Conservation (phyloP, 1,284 basidiomycete genomes). For the Thecaphora thlaspeos region DNA sequence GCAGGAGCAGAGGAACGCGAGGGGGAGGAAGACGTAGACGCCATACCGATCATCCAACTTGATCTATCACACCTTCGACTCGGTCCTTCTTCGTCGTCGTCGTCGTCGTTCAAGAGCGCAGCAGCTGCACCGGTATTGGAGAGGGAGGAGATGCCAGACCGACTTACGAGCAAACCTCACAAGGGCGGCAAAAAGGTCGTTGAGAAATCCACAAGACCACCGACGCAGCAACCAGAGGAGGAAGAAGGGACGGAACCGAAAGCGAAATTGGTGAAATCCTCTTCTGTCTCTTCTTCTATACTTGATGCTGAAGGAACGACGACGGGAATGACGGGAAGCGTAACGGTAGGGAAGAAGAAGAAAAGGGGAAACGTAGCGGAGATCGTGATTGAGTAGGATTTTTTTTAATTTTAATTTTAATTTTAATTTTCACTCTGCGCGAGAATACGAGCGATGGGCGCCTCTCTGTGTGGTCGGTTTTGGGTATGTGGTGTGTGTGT, state of each 20-base stretch:
- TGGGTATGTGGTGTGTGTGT: too few species aligned
- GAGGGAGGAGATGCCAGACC: not conserved
- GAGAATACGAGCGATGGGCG: too few species aligned
- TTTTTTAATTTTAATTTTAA: too few species aligned
- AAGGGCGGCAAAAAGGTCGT: too few species aligned
- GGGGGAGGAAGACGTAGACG: constrained; percentile 31
- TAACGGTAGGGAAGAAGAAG: constrained; percentile 68
- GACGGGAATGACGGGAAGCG: too few species aligned
- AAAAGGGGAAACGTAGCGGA: constrained; percentile 59
- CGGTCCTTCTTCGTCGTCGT: too few species aligned
- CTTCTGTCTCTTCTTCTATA: not conserved
- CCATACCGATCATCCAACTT: constrained; percentile 49
- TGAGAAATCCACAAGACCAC: not conserved
- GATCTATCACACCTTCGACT: too few species aligned
- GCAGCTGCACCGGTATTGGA: constrained; percentile 49
- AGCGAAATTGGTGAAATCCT: not conserved
- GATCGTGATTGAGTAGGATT: not conserved
- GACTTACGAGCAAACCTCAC: too few species aligned
- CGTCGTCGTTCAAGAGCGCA: constrained; percentile 6
- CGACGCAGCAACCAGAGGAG: not conserved
- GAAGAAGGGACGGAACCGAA: not conserved
- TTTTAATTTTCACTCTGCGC: too few species aligned
- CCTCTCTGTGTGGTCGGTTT: too few species aligned
- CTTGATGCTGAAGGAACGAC: not conserved
- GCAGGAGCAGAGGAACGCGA: not conserved